Conservation (phyloP, 495 filamentous ascomycete species). For the Penicillium samsonianum region DNA sequence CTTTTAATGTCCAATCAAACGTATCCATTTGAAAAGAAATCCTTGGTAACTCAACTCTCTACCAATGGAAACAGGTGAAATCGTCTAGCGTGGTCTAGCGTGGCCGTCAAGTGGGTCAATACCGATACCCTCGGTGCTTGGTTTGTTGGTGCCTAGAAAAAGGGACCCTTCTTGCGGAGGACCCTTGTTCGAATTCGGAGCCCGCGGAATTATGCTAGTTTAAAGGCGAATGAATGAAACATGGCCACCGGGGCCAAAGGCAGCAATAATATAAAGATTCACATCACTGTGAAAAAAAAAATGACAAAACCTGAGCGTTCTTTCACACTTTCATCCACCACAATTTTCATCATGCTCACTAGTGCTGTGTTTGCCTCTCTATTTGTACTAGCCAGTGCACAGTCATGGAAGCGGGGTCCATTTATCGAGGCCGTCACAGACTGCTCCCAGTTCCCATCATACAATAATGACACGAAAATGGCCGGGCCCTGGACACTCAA, state of each 20-base stretch:
- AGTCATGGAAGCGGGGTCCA: slow-evolving; percentile 1
- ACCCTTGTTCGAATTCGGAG: no score
- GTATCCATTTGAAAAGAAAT: neutral
- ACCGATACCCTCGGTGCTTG: neutral
- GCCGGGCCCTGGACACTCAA: slow-evolving; percentile 20
- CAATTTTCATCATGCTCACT: neutral
- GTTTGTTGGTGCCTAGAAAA: neutral
- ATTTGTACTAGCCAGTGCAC: slow-evolving; percentile 6
- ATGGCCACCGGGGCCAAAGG: neutral
- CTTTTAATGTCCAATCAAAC: neutral
- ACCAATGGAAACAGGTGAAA: neutral
- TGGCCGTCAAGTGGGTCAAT: neutral
- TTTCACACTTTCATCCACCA: neutral
- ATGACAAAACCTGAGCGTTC: neutral
- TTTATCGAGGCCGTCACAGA: slow-evolving; percentile 1
- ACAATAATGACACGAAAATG: slow-evolving; percentile 16
- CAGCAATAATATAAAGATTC: neutral
- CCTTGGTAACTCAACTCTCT: neutral
- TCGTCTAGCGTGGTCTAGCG: no score
- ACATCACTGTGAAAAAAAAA: neutral
- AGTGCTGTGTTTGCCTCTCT: neutral
- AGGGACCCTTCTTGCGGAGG: no score
- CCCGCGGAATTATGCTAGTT: no score
- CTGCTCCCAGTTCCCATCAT: slow-evolving; percentile 17
- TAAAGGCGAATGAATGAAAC: no score